Evolutionary conservation across 306 rosid genomes (phyloP).

Genomic region (Lathyrus oleraceus): DNA sequence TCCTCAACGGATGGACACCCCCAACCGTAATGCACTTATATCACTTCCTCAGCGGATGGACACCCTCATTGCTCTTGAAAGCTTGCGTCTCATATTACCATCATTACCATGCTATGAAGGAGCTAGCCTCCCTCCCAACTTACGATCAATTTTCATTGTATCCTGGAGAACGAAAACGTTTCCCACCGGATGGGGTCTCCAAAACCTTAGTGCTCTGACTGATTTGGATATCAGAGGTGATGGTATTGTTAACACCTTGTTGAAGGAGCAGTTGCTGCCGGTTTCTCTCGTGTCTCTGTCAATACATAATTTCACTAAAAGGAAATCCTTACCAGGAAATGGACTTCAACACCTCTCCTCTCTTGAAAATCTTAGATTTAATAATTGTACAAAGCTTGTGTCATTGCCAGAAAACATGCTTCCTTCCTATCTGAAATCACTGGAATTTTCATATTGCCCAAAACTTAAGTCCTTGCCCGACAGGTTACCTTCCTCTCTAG

Average conservation of each 20-base stretch:
- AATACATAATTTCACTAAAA: background rate
- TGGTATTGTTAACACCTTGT: background rate
- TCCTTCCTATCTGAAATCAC: background rate
- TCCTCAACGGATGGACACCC: background rate
- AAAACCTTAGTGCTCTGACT: background rate
- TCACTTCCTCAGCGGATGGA: too few relatives aligned
- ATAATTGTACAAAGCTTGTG: background rate
- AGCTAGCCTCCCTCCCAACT: constrained; percentile 1
- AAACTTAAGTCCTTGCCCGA: constrained; percentile 4
- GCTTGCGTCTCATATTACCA: too few relatives aligned
- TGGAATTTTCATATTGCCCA: background rate
- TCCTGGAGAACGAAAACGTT: background rate
- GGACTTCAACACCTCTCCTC: constrained; percentile 2
- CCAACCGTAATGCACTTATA: too few relatives aligned
- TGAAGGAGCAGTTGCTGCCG: constrained; percentile 3
- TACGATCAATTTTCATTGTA: background rate
- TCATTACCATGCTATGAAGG: background rate
- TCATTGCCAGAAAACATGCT: background rate
- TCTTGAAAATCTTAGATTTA: background rate
- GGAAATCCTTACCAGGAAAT: background rate
- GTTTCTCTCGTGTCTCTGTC: background rate
- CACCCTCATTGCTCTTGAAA: constrained; percentile 5
- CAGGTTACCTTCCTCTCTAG: background rate
- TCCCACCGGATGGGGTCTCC: background rate
- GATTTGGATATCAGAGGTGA: background rate